Evolutionary conservation across 495 filamentous ascomycete genomes (phyloP), one percentile per base, ranked within the genome.

Genomic region (Xylaria bambusicola): DNA sequence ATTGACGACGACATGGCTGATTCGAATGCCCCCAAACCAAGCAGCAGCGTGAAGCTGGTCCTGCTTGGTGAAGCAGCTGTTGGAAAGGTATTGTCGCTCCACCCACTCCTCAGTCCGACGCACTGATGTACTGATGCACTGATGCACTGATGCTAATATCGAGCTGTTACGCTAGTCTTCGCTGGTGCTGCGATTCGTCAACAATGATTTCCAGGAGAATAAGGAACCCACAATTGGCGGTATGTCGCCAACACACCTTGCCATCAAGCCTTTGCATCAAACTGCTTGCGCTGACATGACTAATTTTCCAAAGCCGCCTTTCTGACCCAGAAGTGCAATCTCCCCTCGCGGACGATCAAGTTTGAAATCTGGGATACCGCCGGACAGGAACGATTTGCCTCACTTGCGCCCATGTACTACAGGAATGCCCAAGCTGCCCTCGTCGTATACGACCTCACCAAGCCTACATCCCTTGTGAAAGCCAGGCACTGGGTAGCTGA

Each of bases 361-460:
- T 98, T 98, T 66, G 94, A 98, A 76, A 98, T 98, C 67, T 98
- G 94, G 94, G 94, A 98, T 83, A 98, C 94, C 4, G 94, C 95
- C 31, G 94, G 94, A 67, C 94, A 98, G 76, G 94, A 98, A 77
- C 91, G 94, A 55, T 98, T 98, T 73, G 94, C 94, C 58, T 94
- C 90, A 24, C 86, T 98, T 38, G 94, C 94, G 15, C 94, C 94
- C 51, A 98, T 98, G 94, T 98, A 98, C 83, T 98, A 98, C 80
- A 93, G 94, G 76, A 98, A 98, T 70, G 94, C 94, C 36, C 94
- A 98, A 78, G 90, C 92, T 62, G 94, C 94, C n/a, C 87, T 98
- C 46, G 94, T 98, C 17, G 94, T 97, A 67, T 98, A 98, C 84
- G 94, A 98, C 74, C 86, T 98, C 65, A 98, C 94, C 35, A 98